Base-by-base conservation (phyloP, 75 land plant species). In the Larix kaempferi region DNA sequence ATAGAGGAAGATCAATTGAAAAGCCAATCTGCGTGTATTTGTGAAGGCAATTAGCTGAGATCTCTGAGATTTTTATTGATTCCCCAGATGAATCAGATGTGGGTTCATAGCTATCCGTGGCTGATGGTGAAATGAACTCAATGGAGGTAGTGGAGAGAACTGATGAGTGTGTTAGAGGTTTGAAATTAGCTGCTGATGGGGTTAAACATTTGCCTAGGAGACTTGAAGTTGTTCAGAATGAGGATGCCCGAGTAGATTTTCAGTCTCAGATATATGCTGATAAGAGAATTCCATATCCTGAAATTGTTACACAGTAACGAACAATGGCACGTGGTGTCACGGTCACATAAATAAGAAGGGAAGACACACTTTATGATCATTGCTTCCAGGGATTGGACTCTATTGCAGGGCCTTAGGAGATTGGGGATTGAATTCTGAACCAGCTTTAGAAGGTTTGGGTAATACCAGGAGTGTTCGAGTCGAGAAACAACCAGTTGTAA, bases 241-340 rank as follows among this genome's bases (percentile, higher is more conserved):
- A 66, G 3, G 71, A 17, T 66, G 25, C 37, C 35, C 37, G 29
- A 66, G 71, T 66, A 39, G 39, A 15, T 25, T 5, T 63, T 19
- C 39, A 66, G 44, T 19, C 71, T 66, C 39, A 66, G 15, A 66
- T 66, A 37, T 66, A 17, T 16, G 21, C 35, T 66, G 71, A 66
- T 66, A 66, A 66, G 71, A 66, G 71, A 66, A 66, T 66, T 25
- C 37, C 71, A 16, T 66, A 66, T 35, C 39, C 71, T 66, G 71
- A 66, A 7, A 66, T 66, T 11, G 44, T 27, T 39, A 35, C 71
- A 29, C 71, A 66, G 17, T 37, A 66, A 35, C 29, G 71, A 16
- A 37, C 44, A 17, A 15, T 66, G 41, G 71, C 17, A 35, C 4
- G 21, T 66, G 71, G 35, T 19, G 71, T 35, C 15, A 66, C n/a